Base-by-base conservation (phyloP, 1,139 yeast species). In the Kurtzmaniella quercitrusa region DNA sequence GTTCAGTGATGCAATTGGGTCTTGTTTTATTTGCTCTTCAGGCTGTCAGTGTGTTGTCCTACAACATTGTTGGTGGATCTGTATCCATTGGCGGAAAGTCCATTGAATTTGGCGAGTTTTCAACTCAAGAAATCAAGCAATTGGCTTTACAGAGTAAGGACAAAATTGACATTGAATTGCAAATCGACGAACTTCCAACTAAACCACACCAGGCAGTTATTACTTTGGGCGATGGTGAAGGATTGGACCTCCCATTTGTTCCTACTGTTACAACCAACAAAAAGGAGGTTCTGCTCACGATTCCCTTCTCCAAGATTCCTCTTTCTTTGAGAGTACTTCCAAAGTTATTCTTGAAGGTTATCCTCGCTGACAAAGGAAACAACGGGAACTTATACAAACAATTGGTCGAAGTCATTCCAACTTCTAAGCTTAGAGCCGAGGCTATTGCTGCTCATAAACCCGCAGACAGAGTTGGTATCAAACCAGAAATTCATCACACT, bases 401-500 rank as follows among this genome's bases (percentile, higher is more conserved):
- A 22, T 60, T 70, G 51, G 66, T 60, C 14, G 70, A 69, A 46
- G 43, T 72, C 20, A 42, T 60, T 15, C 73, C 75, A n/a, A 42
- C 61, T 36, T 55, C 50, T 3, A 66, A 60, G 17, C 55, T 70
- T 43, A 53, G 56, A 43, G 50, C 45, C 2, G 47, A 62, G 12
- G 52, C 55, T 38, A 14, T 33, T 9, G 43, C 55, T 19, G 55
- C 54, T 7, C 58, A 68, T 46, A 52, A 47, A 9, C 56, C 62
- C 45, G 63, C 73, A n/a, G 50, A 57, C 7, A 69, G 76, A 55
- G 64, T 78, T 46, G 82, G 76, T 2, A 57, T 68, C 22, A 65
- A 74, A 59, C 82, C 85, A 6, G 95, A 86, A 62, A 85, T 89
- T 52, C 69, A 69, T 50, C 95, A 88, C 60, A 63, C 69, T 39